Conservation (phyloP, 2,329 filamentous ascomycete genomes). For the Clarireedia paspali region DNA sequence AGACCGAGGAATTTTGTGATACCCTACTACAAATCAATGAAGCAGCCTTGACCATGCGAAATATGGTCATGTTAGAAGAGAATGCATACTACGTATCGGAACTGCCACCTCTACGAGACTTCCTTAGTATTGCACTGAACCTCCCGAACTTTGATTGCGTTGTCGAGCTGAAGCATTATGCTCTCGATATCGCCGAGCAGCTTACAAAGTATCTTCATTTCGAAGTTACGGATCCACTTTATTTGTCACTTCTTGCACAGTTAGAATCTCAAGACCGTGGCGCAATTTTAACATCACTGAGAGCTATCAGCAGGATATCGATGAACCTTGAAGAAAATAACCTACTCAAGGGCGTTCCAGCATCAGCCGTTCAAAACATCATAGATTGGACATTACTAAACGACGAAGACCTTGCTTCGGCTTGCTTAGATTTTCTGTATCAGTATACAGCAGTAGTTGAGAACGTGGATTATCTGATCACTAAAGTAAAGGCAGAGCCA, state of each 20-base stretch:
- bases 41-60: conserved; percentile 79
- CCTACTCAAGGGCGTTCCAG: conserved; percentile 63
- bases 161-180: conserved; percentile 82
- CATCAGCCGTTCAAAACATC: conserved; percentile 56
- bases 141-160: conserved; percentile 65
- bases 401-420: conserved; percentile 84
- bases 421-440: conserved; percentile 89
- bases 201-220: conserved; percentile 75
- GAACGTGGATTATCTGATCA: conserved; percentile 70
- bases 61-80: conserved; percentile 90
- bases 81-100: conserved; percentile 78
- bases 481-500: conserved; percentile 52
- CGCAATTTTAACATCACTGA: conserved; percentile 69
- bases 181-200: conserved; percentile 85
- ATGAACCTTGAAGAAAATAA: conserved; percentile 80
- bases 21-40: conserved; percentile 73
- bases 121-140: conserved; percentile 74
- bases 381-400: conserved; percentile 70
- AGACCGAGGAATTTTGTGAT: conserved; percentile 63
- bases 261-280: conserved; percentile 69
- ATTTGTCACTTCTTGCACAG: conserved; percentile 61
- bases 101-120: conserved; percentile 68
- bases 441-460: conserved; percentile 82
- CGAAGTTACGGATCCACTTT: conserved; percentile 67
- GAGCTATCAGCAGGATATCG: conserved; percentile 77